Conservation (phyloP, 371 early-diverging fungal species). For the Mortierella sp. region DNA sequence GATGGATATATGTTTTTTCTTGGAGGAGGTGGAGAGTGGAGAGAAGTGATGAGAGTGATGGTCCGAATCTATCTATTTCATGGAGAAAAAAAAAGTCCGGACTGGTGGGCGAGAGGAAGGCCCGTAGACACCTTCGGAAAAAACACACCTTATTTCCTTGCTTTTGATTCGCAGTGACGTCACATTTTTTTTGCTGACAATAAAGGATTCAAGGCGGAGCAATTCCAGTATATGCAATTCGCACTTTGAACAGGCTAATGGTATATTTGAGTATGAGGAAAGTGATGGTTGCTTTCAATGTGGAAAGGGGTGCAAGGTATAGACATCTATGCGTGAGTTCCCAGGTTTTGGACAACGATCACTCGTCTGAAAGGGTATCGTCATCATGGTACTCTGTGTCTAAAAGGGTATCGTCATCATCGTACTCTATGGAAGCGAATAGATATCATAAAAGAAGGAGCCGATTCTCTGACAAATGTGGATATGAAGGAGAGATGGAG, state of each 20-base stretch:
- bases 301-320: too few relatives aligned
- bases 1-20: slow-evolving; percentile 23
- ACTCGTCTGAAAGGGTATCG: background rate
- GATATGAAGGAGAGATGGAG: background rate
- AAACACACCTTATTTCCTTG: background rate
- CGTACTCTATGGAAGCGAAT: background rate
- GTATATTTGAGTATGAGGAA: background rate
- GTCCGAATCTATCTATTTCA: background rate
- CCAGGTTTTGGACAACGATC: background rate
- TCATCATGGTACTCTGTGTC: background rate
- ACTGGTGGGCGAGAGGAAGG: background rate
- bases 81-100: background rate
- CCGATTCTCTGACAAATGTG: background rate
- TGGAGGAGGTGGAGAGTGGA: slow-evolving; percentile 14
- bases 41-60: background rate
- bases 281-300: background rate
- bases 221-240: too few relatives aligned
- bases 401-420: background rate
- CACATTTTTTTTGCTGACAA: too few relatives aligned
- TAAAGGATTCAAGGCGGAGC: background rate
- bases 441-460: background rate
- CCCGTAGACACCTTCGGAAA: background rate
- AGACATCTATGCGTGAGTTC: too few relatives aligned
- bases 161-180: background rate
- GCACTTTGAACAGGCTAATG: too few relatives aligned